A percentile compares a stretch with the other conserved stretches of the same genome.
phyloP scores from a whole-genome alignment of 148 eudicot genomes.

The Rhododendron henanense region DNA sequence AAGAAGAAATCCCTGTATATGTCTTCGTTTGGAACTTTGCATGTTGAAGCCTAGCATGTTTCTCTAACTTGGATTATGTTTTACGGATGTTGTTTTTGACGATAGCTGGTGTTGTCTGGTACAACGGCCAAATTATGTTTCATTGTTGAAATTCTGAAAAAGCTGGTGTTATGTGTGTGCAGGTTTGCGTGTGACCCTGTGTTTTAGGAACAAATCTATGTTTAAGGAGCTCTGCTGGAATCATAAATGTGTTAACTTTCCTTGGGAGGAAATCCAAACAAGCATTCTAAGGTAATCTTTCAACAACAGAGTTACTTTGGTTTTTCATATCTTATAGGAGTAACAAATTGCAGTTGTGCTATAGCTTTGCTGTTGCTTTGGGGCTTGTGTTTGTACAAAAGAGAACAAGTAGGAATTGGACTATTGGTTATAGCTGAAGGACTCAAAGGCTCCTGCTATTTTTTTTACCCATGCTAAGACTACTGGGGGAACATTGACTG shows the following conservation, averaged over 20 bases:
- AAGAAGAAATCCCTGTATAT: neutral
- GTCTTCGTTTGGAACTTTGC: neutral
- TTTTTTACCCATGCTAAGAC: too few species aligned
- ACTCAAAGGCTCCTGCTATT: too few species aligned
- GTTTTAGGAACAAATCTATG: neutral
- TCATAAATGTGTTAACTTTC: neutral
- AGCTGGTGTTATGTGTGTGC: neutral
- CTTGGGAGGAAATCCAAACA: neutral
- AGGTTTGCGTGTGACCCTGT: neutral
- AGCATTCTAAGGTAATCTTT: neutral
- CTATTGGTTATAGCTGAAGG: too few species aligned
- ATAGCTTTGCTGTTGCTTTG: neutral
- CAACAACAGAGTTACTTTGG: neutral
- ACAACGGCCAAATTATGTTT: neutral
- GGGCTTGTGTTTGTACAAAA: too few species aligned
- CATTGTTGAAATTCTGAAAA: neutral
- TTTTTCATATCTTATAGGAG: neutral
- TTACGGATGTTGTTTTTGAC: neutral
- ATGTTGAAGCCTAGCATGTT: neutral
- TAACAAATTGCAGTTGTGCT: neutral
- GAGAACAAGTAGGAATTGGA: too few species aligned
- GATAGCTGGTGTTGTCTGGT: neutral
- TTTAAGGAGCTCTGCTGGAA: neutral
- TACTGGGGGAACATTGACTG: too few species aligned
- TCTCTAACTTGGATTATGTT: neutral